A percentile compares a stretch with the other conserved stretches of the same genome.
phyloP scores from a whole-genome alignment of 1,139 yeast genomes.

The Candida gigantensis region DNA sequence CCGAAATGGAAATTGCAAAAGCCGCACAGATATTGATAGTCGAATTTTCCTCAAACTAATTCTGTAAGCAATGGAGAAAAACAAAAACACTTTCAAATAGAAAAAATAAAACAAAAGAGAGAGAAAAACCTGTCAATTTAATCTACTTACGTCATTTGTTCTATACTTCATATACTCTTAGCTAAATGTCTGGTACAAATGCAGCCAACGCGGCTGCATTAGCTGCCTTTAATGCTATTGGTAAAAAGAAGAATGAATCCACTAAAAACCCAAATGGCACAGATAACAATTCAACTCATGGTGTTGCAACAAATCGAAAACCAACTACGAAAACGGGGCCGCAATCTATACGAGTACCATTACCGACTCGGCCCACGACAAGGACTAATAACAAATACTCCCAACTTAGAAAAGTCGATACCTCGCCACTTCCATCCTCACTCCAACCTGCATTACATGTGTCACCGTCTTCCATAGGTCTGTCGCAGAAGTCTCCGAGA shows the following conservation, averaged over 20 bases:
- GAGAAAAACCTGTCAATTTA: not conserved
- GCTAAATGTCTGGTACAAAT: slow-evolving; percentile 8
- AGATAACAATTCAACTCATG: slow-evolving; percentile 3
- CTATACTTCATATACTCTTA: not conserved
- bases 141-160: not conserved
- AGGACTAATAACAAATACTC: slow-evolving; percentile 2
- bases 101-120: not conserved
- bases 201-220: slow-evolving; percentile 37
- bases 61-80: slow-evolving; percentile 1
- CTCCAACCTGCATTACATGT: slow-evolving; percentile 1
- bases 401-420: slow-evolving; percentile 4
- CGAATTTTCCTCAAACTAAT: too few species aligned
- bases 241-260: slow-evolving; percentile 15
- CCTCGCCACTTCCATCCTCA: slow-evolving; percentile 1
- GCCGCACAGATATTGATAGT: too few species aligned
- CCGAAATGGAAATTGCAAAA: too few species aligned
- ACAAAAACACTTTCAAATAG: not conserved
- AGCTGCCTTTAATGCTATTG: slow-evolving; percentile 31
- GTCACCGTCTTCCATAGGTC: not conserved
- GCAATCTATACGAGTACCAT: slow-evolving; percentile 4
- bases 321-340: not conserved
- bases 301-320: slow-evolving; percentile 4
- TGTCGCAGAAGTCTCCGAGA: not conserved
- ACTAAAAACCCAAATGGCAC: slow-evolving; percentile 2
- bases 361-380: slow-evolving; percentile 3